Percentiles rank a stretch among this genome's conserved stretches.
Evolutionary conservation across 2,329 filamentous ascomycete species (phyloP).

Genomic region (Colletotrichum liaoningense): DNA sequence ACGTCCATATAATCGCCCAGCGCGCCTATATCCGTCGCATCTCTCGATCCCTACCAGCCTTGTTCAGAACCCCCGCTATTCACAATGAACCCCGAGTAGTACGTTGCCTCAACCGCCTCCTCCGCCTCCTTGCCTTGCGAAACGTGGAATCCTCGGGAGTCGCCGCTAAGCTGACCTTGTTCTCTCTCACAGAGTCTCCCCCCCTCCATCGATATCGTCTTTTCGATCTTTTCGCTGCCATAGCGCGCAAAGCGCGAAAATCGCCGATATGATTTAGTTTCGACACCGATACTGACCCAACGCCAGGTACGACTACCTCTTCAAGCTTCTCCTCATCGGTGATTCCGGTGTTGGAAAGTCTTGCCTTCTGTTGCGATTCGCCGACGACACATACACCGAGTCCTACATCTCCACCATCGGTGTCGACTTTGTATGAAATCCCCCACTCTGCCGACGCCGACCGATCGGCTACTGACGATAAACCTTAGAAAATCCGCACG

Average conservation of each 20-base stretch:
- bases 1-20: conserved; percentile 27
- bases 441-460: background rate
- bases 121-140: conserved; percentile 1
- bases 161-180: conserved; percentile 38
- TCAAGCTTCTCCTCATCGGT: conserved; percentile 99
- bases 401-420: conserved; percentile 99
- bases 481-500: conserved; percentile 93
- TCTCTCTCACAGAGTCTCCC: conserved; percentile 19
- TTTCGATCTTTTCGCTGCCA: conserved; percentile 4
- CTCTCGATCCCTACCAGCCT: conserved; percentile 24
- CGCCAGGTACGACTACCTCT: conserved; percentile 98
- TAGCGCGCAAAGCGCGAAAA: conserved; percentile 12
- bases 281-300: conserved; percentile 39
- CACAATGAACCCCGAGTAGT: conserved; percentile 95
- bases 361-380: conserved; percentile 96
- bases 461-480: conserved; percentile 28
- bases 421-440: conserved; percentile 88
- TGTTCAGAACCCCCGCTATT: conserved; percentile 41
- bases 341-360: conserved; percentile 99
- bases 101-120: conserved; percentile 56
- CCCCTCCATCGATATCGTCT: conserved; percentile 2
- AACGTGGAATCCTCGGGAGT: conserved; percentile 7
- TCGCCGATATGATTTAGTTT: background rate
- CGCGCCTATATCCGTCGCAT: conserved; percentile 8
- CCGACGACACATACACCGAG: conserved; percentile 99